Conservation (phyloP, 2,329 filamentous ascomycete species). For the Calonectria henricotiae region DNA sequence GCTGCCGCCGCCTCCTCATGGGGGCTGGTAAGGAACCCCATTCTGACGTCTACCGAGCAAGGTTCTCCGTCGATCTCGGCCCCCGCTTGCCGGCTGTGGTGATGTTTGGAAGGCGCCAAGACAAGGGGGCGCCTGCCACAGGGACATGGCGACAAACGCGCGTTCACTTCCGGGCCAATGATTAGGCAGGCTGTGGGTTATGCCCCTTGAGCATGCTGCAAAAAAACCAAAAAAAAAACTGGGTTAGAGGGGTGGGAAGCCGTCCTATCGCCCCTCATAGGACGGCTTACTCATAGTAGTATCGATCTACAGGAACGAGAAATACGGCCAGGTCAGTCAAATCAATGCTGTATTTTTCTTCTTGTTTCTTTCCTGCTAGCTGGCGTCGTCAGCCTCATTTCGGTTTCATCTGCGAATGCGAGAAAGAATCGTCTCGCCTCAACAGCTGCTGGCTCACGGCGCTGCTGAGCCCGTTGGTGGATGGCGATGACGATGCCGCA, state of each 20-base stretch:
- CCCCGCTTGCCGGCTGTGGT: constrained; percentile 3
- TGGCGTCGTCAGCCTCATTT: constrained; percentile 1
- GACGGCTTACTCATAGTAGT: constrained; percentile 14
- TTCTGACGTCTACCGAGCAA: constrained; percentile 10
- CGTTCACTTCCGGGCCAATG: constrained; percentile 9
- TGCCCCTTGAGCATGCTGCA: neutral
- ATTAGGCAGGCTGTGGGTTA: neutral
- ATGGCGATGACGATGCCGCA: constrained; percentile 5
- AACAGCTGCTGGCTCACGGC: neutral
- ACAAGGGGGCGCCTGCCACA: constrained; percentile 14
- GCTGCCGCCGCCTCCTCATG: neutral
- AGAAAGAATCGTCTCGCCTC: neutral
- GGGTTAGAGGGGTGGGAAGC: neutral
- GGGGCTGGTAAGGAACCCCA: constrained; percentile 14
- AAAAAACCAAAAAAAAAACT: neutral
- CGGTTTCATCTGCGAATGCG: neutral
- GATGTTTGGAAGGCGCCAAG: neutral
- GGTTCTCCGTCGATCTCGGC: constrained; percentile 21
- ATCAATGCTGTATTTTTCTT: neutral
- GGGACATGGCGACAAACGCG: constrained; percentile 21
- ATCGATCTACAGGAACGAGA: constrained; percentile 19
- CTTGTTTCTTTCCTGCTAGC: neutral
- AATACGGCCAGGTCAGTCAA: neutral
- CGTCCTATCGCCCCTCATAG: no score
- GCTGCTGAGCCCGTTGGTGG: neutral